Evolutionary conservation across 768 basidiomycete species (phyloP).

Genomic region (Goffeauzyma gilvescens): DNA sequence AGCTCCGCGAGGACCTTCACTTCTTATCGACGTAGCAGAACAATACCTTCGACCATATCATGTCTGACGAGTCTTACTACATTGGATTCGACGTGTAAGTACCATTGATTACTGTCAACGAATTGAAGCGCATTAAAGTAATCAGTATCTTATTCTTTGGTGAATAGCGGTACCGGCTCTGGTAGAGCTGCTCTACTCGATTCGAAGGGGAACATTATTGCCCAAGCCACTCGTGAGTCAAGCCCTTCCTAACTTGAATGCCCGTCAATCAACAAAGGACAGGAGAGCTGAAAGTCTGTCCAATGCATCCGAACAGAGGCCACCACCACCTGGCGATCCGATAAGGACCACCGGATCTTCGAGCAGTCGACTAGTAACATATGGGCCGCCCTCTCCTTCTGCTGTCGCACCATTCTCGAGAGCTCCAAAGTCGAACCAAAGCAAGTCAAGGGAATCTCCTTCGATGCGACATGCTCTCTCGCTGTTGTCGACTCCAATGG

Average conservation of each 20-base stretch:
- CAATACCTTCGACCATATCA: neutral
- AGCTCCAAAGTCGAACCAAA: conserved; percentile 38
- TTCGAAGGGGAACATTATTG: conserved; percentile 47
- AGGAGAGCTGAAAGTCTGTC: neutral
- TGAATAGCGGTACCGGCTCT: conserved; percentile 81
- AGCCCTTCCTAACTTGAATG: neutral
- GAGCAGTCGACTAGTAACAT: conserved; percentile 86
- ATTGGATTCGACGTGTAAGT: conserved; percentile 38
- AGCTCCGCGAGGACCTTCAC: no score
- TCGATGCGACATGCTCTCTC: conserved; percentile 91
- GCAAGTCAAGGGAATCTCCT: conserved; percentile 67
- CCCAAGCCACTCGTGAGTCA: conserved; percentile 45
- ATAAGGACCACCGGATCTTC: conserved; percentile 72
- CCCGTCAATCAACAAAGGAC: neutral
- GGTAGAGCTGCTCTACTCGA: conserved; percentile 68
- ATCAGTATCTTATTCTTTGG: neutral
- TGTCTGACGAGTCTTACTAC: conserved; percentile 25
- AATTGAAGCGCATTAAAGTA: no score
- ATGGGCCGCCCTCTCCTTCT: conserved; percentile 51
- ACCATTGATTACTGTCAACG: neutral
- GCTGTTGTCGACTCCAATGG: conserved; percentile 60
- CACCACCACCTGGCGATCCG: conserved; percentile 71
- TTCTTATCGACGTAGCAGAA: no score
- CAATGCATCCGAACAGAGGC: conserved; percentile 39
- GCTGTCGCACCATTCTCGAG: conserved; percentile 44